Base-by-base conservation (phyloP, 2,329 filamentous ascomycete species). In the Epichloe glyceriae region DNA sequence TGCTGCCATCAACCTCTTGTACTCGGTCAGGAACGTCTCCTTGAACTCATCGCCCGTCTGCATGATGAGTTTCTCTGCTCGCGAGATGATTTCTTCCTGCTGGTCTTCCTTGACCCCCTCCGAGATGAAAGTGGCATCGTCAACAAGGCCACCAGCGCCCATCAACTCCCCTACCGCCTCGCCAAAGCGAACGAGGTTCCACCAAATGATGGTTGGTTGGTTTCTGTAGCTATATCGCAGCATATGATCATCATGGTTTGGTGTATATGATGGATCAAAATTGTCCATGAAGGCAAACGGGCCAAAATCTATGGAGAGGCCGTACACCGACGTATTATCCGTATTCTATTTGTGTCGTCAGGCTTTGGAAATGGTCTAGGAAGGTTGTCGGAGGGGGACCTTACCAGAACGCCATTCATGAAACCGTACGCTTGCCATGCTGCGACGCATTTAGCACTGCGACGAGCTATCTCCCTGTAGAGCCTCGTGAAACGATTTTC, bases 361-460 rank as follows among this genome's bases (percentile, higher is more conserved):
- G 59, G 59, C 35, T 19, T 30, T 30, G 14, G 5, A 10, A 14
- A 15, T 6, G 7, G 14, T 42, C 19, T 15, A 35, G 12, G 5
- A 39, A 12, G 17, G 17, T 8, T 12, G 11, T n/a, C 4, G 33
- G 4, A 39, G 14, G n/a, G 22, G 11, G 7, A 11, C 56, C 62
- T 55, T 56, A 70, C 67, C 52, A 98, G 73, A 4, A 98, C 93
- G 44, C 93, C 93, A 61, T 98, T 98, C 77, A 95, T 97, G 70
- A 98, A 98, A n/a, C 88, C 93, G 62, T 97, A 97, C 0, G 88
- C 89, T 70, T 98, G 94, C 91, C 93, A 97, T 57, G 85, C 79
- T 11, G 93, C 93, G 2, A 97, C 90, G 0, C 86, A 94, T 52
- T 77, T 74, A 1, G 93, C 93, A 62, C 96, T 98, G 34, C 87